Base-by-base conservation (phyloP, 306 rosid species). In the Citrullus amarus region DNA sequence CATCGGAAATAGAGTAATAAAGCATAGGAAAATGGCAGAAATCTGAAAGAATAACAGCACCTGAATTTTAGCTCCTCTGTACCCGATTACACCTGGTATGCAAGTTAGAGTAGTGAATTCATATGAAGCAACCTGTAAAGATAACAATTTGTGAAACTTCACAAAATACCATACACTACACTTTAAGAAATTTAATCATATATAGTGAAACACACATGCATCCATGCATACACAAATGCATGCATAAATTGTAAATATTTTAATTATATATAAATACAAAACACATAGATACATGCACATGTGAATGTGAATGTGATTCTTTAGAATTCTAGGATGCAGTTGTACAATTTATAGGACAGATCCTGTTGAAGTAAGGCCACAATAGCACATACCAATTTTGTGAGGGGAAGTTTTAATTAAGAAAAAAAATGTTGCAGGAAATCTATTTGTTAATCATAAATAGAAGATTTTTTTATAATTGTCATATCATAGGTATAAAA, bases 31-130 rank as follows among this genome's bases (percentile, higher is more conserved):
- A 44, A 77, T n/a, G 53, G 44, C 39, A 39, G 56, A 8, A 79
- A 53, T 25, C 8, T 6, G 11, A 78, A 25, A 69, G 51, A 78
- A 14, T 61, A 66, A 50, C 51, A 17, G 8, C 86, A 92, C 97
- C 99, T 95, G 99, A 90, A 95, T 87, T 89, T 92, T 92, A 57
- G 97, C 97, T 84, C 99, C 97, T 32, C 93, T 88, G 76, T 95
- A 95, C 43, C 84, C 78, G 20, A 95, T 95, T 82, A 95, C 99
- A 77, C 97, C 99, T 6, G 97, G 99, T 79, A 95, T 95, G 90
- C 99, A 95, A 82, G 99, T 92, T 71, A 95, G 85, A 75, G 99
- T 95, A 58, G 97, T 92, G 85, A 95, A 95, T 86, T 95, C 99
- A 83, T 95, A 95, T 36, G 97, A 95, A 81, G 99, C 99, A 86